phyloP scores from a whole-genome alignment of 768 basidiomycete genomes.

The Porphyrellus cyaneotinctus region DNA sequence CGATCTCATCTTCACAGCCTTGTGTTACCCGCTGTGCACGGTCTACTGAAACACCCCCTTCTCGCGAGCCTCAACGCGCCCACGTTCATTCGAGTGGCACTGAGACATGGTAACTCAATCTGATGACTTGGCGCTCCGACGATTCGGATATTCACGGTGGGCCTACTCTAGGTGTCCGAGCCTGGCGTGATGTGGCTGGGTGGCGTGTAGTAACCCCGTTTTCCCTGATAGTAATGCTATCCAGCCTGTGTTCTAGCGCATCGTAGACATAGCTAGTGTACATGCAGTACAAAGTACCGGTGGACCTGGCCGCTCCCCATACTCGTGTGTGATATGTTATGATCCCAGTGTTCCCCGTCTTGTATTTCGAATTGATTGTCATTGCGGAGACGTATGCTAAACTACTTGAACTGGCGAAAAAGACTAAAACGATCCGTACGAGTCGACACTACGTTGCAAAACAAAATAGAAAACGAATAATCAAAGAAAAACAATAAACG shows the following conservation, averaged over 20 bases:
- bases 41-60: constrained; percentile 33
- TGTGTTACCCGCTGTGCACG: constrained; percentile 31
- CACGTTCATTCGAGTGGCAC: constrained; percentile 8
- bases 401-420: constrained; percentile 6
- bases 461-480: constrained; percentile 33
- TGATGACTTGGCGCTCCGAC: not conserved
- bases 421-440: constrained; percentile 24
- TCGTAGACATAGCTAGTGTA: no score
- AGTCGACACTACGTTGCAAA: constrained; percentile 20
- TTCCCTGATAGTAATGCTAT: not conserved
- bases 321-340: not conserved
- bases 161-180: no score
- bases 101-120: not conserved
- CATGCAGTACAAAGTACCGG: no score
- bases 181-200: no score
- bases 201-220: not conserved
- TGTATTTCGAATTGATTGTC: constrained; percentile 6
- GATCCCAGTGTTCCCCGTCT: not conserved
- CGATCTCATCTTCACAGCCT: constrained; percentile 19
- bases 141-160: no score
- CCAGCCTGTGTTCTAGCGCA: no score
- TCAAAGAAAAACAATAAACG: constrained; percentile 15
- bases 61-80: constrained; percentile 32
- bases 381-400: constrained; percentile 4
- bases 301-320: no score